Percentiles rank a stretch among this genome's conserved stretches.
Evolutionary conservation across 2,329 filamentous ascomycete genomes (phyloP).

Genomic region (Xylariaceae sp.): DNA sequence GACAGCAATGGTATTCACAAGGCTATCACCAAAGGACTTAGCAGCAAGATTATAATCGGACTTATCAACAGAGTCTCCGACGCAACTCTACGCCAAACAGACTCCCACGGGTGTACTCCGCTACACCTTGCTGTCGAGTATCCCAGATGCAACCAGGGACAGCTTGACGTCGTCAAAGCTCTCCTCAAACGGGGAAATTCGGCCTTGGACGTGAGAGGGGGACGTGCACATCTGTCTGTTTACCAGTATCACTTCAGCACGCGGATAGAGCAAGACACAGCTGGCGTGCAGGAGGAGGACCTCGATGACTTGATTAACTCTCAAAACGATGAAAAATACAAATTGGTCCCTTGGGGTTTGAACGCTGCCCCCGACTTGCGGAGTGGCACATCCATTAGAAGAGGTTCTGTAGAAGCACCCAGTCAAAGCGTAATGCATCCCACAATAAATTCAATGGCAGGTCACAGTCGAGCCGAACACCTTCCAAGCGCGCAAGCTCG

Average conservation of each 20-base stretch:
- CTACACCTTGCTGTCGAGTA: background rate
- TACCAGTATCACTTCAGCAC: background rate
- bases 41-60: background rate
- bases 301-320: too few relatives aligned
- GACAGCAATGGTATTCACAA: background rate
- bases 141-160: background rate
- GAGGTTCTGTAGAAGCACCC: too few relatives aligned
- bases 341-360: too few relatives aligned
- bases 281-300: too few relatives aligned
- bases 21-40: background rate
- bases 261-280: background rate
- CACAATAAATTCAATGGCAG: too few relatives aligned
- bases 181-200: background rate
- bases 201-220: background rate
- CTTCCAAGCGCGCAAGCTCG: too few relatives aligned
- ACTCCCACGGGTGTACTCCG: background rate
- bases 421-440: too few relatives aligned
- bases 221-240: background rate
- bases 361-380: too few relatives aligned
- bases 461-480: too few relatives aligned
- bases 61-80: background rate
- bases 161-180: background rate
- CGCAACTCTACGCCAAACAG: background rate
- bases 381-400: too few relatives aligned
- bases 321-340: too few relatives aligned